phyloP scores from a whole-genome alignment of 495 filamentous ascomycete genomes.

The Aspergillus bertholletiae region DNA sequence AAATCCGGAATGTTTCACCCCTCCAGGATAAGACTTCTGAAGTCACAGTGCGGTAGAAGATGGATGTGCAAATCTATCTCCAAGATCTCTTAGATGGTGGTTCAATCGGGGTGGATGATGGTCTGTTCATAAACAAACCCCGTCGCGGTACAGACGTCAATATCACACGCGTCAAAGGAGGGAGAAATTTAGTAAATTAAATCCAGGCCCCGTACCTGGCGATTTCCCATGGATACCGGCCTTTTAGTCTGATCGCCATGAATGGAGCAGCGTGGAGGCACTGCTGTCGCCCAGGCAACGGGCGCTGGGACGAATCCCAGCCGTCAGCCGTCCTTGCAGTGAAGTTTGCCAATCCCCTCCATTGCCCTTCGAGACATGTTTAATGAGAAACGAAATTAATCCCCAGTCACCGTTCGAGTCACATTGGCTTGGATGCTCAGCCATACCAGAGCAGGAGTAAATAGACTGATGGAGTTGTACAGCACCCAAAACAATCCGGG shows the following conservation, averaged over 20 bases:
- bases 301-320: conserved; percentile 17
- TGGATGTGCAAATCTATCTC: too few species aligned
- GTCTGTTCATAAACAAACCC: background rate
- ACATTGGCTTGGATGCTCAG: too few species aligned
- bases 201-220: background rate
- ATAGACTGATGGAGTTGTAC: too few species aligned
- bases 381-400: too few species aligned
- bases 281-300: conserved; percentile 30
- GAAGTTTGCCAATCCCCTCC: too few species aligned
- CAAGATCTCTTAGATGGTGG: too few species aligned
- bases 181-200: background rate
- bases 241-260: conserved; percentile 8
- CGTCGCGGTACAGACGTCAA: background rate
- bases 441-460: too few species aligned
- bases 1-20: conserved; percentile 5
- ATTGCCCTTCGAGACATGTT: too few species aligned
- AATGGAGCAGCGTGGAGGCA: conserved; percentile 14
- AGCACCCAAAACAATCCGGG: background rate
- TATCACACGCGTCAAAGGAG: background rate
- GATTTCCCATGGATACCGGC: conserved; percentile 6
- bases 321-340: too few species aligned
- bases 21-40: background rate
- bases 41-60: background rate
- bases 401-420: too few species aligned
- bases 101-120: too few species aligned